These are phyloP conservation scores for Dalechampia spathulata DNA, from an alignment of 441 rosid genomes.

Conservation along the genomic window DNA sequence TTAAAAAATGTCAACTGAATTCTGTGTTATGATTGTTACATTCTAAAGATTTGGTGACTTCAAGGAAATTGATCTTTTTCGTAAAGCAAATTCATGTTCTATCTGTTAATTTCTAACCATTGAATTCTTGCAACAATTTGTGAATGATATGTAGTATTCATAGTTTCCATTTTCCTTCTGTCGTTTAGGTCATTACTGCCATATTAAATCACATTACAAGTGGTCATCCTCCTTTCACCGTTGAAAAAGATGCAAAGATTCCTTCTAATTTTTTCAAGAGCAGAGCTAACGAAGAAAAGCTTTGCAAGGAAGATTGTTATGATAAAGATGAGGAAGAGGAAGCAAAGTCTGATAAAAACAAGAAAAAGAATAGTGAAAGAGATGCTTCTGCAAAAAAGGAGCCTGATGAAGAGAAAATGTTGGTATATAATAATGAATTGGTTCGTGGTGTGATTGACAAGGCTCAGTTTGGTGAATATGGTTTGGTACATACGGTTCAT, in stretches of 20 bases:
- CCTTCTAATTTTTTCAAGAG: conserved; percentile 70
- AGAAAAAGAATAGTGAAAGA: conserved; percentile 6
- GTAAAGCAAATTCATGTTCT: too few relatives aligned
- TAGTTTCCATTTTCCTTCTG: conserved; percentile 2
- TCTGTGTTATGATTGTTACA: neutral
- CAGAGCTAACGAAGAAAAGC: conserved; percentile 28
- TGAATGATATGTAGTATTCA: neutral
- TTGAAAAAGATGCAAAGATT: conserved; percentile 74
- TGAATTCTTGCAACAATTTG: neutral
- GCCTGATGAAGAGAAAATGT: conserved; percentile 65
- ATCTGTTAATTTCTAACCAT: too few relatives aligned
- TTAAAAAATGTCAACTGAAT: neutral
- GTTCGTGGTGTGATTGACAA: conserved; percentile 96
- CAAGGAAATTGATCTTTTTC: too few relatives aligned
- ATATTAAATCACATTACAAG: conserved; percentile 74
- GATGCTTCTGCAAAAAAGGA: conserved; percentile 24
- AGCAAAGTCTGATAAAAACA: conserved; percentile 15
- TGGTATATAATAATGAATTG: conserved; percentile 59
- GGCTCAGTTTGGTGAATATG: conserved; percentile 98
- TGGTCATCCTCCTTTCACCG: conserved; percentile 76
- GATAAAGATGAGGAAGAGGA: conserved; percentile 7
- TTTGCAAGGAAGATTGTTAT: conserved; percentile 13
- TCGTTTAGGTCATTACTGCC: conserved; percentile 72
- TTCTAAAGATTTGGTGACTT: neutral
- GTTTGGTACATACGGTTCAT: conserved; percentile 93